Conservation (phyloP, 441 rosid genomes). For the Viola pubescens region DNA sequence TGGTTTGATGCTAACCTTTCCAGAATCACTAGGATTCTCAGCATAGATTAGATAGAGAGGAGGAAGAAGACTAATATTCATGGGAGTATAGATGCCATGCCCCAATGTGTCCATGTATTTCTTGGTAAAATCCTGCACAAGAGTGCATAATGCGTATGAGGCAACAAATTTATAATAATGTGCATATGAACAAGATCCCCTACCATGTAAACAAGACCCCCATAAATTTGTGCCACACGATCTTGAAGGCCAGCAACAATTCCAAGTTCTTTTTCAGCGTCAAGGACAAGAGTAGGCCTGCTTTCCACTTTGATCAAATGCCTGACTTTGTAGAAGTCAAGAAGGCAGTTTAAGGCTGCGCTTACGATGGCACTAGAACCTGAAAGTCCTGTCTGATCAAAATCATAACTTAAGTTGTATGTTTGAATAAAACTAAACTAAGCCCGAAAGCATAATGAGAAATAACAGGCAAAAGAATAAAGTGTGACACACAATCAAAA, state of each 20-base stretch:
- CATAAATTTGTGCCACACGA: conserved; percentile 91
- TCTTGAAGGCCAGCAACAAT: conserved; percentile 96
- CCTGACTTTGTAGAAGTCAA: conserved; percentile 76
- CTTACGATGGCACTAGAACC: conserved; percentile 92
- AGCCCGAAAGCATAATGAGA: background rate
- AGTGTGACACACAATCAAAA: too few relatives aligned
- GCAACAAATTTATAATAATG: background rate
- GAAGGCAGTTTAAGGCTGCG: conserved; percentile 80
- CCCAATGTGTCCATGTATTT: conserved; percentile 74
- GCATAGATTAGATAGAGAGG: conserved; percentile 82
- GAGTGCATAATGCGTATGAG: background rate
- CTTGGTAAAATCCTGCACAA: conserved; percentile 65
- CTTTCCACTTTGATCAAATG: conserved; percentile 58
- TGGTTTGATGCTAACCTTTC: conserved; percentile 47
- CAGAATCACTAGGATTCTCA: conserved; percentile 94
- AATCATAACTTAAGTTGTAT: conserved; percentile 20
- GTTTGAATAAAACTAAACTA: background rate
- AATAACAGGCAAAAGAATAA: background rate
- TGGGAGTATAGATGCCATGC: conserved; percentile 69
- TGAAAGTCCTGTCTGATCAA: conserved; percentile 80
- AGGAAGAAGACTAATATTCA: conserved; percentile 73
- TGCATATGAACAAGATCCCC: conserved; percentile 8
- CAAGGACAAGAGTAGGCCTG: conserved; percentile 59
- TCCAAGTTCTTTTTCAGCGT: conserved; percentile 78
- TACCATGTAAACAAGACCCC: conserved; percentile 91